These are phyloP conservation scores for Craspedostauros australis DNA, from an alignment of 108 stramenopile species.

Conservation along the genomic window DNA sequence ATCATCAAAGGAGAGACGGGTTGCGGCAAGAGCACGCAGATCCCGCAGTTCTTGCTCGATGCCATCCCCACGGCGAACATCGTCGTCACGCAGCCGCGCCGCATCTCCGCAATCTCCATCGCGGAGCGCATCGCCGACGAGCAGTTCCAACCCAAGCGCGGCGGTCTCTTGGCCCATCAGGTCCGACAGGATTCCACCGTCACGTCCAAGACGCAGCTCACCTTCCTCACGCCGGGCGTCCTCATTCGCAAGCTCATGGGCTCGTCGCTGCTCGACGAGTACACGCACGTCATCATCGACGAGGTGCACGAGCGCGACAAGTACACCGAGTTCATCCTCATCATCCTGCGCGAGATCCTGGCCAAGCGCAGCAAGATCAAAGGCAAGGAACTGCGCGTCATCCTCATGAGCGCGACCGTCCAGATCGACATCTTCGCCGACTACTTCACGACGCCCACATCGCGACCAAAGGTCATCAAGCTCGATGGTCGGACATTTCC, in stretches of 20 bases:
- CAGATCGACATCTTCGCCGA: constrained; percentile 69
- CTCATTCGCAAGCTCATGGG: constrained; percentile 74
- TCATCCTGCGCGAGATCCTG: constrained; percentile 32
- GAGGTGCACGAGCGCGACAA: constrained; percentile 84
- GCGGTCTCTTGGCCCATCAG: constrained; percentile 69
- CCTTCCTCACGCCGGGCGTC: constrained; percentile 88
- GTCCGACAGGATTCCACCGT: constrained; percentile 70
- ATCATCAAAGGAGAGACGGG: constrained; percentile 47
- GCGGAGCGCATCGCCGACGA: constrained; percentile 78
- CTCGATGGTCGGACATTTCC: constrained; percentile 83
- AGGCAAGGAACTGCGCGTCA: constrained; percentile 27
- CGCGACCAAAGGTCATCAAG: constrained; percentile 40
- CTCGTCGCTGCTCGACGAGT: constrained; percentile 54
- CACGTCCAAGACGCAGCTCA: constrained; percentile 61
- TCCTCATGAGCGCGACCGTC: constrained; percentile 80
- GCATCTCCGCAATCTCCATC: constrained; percentile 76
- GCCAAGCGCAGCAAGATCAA: constrained; percentile 10
- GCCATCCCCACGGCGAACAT: constrained; percentile 55
- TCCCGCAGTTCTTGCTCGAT: constrained; percentile 78
- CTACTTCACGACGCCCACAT: constrained; percentile 50
- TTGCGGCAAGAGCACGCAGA: constrained; percentile 81
- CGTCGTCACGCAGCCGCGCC: constrained; percentile 77
- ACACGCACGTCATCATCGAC: constrained; percentile 83
- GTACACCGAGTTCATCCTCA: constrained; percentile 40
- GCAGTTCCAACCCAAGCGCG: constrained; percentile 41